phyloP scores from a whole-genome alignment of 257 asterid genomes.

The Fraxinus quadrangulata region DNA sequence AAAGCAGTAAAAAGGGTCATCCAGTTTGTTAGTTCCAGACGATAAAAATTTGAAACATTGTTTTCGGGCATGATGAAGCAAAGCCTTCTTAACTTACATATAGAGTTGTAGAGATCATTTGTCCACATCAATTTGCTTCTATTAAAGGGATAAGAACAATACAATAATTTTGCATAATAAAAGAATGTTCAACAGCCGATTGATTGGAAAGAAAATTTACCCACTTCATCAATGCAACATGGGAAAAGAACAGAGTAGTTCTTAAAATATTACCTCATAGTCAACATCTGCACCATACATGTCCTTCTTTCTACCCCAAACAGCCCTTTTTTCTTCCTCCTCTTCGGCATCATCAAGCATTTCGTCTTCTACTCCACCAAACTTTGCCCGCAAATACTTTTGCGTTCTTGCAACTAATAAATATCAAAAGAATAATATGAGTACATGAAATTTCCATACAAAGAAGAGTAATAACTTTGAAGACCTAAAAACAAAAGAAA shows the following conservation, averaged over 20 bases:
- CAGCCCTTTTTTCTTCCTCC: conserved; percentile 43
- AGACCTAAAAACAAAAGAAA: neutral
- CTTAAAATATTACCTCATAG: conserved; percentile 46
- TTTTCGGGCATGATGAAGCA: conserved; percentile 7
- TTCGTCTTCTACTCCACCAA: conserved; percentile 83
- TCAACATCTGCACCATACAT: conserved; percentile 50
- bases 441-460: conserved; percentile 7
- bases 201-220: no score
- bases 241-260: conserved; percentile 11
- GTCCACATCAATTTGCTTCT: neutral
- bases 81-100: neutral
- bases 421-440: conserved; percentile 24
- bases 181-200: neutral
- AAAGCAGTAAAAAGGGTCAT: conserved; percentile 4
- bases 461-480: neutral
- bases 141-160: neutral
- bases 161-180: neutral
- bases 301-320: conserved; percentile 56
- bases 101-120: neutral
- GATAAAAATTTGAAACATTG: neutral
- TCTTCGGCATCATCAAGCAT: conserved; percentile 62
- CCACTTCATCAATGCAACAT: conserved; percentile 8
- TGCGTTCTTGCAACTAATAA: conserved; percentile 66
- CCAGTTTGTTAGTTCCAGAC: neutral
- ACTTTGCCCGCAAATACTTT: conserved; percentile 51